Evolutionary conservation across 495 filamentous ascomycete genomes (phyloP).

Genomic region (Lichina pygmaea): DNA sequence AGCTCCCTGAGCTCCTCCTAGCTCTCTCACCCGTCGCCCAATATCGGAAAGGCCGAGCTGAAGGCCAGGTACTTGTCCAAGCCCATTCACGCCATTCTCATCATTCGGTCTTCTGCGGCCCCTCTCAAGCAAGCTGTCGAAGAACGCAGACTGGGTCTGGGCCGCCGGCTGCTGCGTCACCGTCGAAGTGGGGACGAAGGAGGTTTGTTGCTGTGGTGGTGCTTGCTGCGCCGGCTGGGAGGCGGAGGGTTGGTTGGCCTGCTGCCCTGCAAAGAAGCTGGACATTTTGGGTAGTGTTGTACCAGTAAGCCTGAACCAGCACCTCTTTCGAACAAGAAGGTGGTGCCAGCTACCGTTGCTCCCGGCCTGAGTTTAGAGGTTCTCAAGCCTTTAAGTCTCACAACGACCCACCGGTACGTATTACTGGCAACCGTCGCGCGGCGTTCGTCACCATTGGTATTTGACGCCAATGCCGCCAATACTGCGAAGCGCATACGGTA

Average conservation of each 20-base stretch:
- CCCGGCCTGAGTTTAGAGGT: no score
- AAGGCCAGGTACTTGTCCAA: slow-evolving; percentile 35
- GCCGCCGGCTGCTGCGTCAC: neutral
- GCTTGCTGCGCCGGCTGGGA: neutral
- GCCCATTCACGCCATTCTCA: slow-evolving; percentile 21
- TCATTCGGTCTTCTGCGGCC: slow-evolving; percentile 28
- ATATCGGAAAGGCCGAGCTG: slow-evolving; percentile 75
- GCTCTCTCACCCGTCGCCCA: slow-evolving; percentile 51
- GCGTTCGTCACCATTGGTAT: no score
- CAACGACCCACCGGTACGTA: no score
- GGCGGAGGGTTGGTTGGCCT: neutral
- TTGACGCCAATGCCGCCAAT: no score
- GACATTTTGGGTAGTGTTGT: no score
- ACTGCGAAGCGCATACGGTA: no score
- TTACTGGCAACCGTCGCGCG: no score
- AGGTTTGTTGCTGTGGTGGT: neutral
- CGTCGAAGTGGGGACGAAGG: neutral
- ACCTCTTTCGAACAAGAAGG: no score
- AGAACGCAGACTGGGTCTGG: slow-evolving; percentile 29
- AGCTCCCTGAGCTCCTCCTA: slow-evolving; percentile 28
- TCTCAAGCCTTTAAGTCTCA: no score
- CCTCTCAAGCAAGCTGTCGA: slow-evolving; percentile 63
- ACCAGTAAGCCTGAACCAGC: no score
- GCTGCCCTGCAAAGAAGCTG: no score
- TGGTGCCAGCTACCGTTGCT: no score